These are phyloP conservation scores for Neurospora sp. DNA, from an alignment of 495 filamentous ascomycete genomes.

Conservation along the genomic window DNA sequence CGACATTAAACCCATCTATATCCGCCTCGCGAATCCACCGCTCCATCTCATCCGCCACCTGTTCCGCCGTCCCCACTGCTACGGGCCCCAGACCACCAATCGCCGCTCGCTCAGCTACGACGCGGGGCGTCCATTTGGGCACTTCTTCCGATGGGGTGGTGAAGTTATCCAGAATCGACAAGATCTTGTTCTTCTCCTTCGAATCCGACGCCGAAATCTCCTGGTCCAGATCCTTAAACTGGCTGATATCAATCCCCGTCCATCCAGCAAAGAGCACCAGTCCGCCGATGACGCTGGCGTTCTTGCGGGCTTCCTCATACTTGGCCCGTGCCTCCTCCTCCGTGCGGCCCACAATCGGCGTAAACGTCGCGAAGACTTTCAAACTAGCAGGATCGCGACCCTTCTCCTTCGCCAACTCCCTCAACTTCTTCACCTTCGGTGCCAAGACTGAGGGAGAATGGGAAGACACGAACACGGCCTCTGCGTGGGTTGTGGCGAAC, in stretches of 20 bases:
- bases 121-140: constrained; percentile 42
- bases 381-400: constrained; percentile 46
- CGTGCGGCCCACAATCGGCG: constrained; percentile 45
- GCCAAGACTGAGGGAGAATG: constrained; percentile 41
- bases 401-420: constrained; percentile 36
- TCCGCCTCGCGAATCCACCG: constrained; percentile 51
- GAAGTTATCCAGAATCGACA: constrained; percentile 40
- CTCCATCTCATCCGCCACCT: constrained; percentile 52
- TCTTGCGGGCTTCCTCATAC: constrained; percentile 39
- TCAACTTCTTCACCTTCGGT: constrained; percentile 46
- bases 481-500: constrained; percentile 52
- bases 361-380: constrained; percentile 52
- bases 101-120: constrained; percentile 45
- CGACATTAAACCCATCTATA: constrained; percentile 54
- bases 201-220: constrained; percentile 44
- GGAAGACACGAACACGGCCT: constrained; percentile 53
- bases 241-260: constrained; percentile 53
- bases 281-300: constrained; percentile 45
- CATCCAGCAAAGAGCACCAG: constrained; percentile 51
- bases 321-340: constrained; percentile 48
- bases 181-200: constrained; percentile 42
- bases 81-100: constrained; percentile 48
- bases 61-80: constrained; percentile 43
- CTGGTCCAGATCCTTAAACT: constrained; percentile 33
- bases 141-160: constrained; percentile 40